Evolutionary conservation across 2,329 filamentous ascomycete species (phyloP).

Genomic region (Fusarium virguliforme): DNA sequence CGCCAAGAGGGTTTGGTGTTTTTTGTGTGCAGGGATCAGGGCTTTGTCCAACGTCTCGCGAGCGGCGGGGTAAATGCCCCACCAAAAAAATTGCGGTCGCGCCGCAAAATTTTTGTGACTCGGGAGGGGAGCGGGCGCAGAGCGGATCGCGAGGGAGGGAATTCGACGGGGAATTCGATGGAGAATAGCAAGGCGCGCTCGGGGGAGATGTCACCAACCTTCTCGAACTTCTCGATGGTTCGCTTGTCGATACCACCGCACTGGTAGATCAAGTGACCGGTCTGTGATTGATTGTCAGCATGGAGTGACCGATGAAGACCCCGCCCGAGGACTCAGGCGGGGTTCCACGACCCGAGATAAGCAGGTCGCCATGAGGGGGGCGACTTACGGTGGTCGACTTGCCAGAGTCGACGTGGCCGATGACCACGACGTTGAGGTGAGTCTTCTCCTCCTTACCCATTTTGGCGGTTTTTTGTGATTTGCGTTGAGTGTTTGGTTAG

Average conservation of each 20-base stretch:
- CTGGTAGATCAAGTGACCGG: conserved; percentile 99
- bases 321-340: conserved; percentile 30
- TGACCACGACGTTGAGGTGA: conserved; percentile 99
- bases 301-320: conserved; percentile 10
- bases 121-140: conserved; percentile 17
- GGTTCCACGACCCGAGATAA: conserved; percentile 21
- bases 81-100: conserved; percentile 33
- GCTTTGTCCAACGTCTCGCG: conserved; percentile 28
- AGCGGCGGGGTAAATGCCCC: conserved; percentile 44
- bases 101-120: conserved; percentile 42
- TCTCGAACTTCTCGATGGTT: conserved; percentile 99
- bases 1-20: conserved; percentile 13
- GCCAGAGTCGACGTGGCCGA: conserved; percentile 99
- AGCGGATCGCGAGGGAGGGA: conserved; percentile 30
- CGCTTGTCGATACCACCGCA: conserved; percentile 99
- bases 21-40: conserved; percentile 31
- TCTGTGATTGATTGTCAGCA: conserved; percentile 62
- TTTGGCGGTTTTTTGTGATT: conserved; percentile 55
- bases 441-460: conserved; percentile 91
- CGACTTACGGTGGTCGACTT: conserved; percentile 95
- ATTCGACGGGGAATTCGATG: conserved; percentile 37
- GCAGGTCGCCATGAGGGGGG: conserved; percentile 35
- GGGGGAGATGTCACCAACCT: conserved; percentile 74
- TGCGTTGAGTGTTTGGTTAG: conserved; percentile 45
- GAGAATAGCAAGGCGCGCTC: conserved; percentile 30